Percentiles rank a stretch among this genome's conserved stretches.
Conservation (phyloP, 225 moss, liverwort and hornwort species). For the Marchantia polymorpha region DNA sequence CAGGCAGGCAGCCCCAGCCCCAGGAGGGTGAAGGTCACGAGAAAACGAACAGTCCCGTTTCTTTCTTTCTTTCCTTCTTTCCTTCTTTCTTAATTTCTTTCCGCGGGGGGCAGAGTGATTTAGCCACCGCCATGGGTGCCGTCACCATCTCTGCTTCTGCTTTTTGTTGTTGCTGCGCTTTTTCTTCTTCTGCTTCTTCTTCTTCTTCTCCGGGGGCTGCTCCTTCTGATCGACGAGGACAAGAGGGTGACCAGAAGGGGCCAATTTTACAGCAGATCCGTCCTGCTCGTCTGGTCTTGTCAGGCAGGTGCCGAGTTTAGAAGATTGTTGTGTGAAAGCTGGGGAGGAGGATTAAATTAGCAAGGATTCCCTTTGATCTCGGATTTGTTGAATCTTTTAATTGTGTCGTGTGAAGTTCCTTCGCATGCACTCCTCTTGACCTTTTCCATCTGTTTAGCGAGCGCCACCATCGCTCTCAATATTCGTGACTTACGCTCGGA, state of each 20-base stretch:
- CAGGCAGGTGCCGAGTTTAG: conserved; percentile 1
- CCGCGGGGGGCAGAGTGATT: no score
- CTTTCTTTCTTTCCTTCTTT: not conserved
- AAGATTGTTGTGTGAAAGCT: not conserved
- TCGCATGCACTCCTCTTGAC: conserved; percentile 1
- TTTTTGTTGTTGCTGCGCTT: not conserved
- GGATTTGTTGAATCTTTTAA: not conserved
- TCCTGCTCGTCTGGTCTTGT: not conserved
- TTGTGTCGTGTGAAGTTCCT: conserved; percentile 15
- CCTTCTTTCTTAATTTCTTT: not conserved
- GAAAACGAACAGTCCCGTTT: not conserved
- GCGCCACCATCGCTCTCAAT: not conserved
- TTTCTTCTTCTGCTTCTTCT: not conserved
- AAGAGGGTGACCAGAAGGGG: not conserved
- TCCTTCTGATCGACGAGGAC: not conserved
- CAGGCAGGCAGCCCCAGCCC: no score
- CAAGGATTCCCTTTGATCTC: not conserved
- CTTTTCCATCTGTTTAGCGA: not conserved
- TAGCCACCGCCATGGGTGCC: no score
- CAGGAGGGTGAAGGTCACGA: not conserved
- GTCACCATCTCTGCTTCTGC: not conserved
- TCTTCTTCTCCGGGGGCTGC: not conserved
- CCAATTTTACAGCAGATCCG: not conserved
- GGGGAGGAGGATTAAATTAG: not conserved
- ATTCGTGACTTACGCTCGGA: no score